phyloP scores from a whole-genome alignment of 192 early-diverging fungal species.

The Coemansia sp. region DNA sequence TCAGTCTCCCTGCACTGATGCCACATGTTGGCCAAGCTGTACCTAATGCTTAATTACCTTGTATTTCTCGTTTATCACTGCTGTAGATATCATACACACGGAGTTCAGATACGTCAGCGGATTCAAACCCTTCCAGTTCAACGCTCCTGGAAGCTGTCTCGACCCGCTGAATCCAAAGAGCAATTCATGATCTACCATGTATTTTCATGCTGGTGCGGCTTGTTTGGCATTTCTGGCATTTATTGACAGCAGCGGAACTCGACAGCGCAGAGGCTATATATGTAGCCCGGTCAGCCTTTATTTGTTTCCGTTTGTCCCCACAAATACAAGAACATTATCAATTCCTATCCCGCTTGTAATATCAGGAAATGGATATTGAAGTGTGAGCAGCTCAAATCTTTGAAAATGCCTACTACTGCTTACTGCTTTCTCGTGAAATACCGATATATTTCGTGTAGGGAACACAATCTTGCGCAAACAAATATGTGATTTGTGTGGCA shows the following conservation, averaged over 20 bases:
- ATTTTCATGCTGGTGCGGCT: no score
- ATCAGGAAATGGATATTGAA: no score
- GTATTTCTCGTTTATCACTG: background rate
- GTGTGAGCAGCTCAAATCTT: no score
- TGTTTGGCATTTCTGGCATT: background rate
- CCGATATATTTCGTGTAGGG: no score
- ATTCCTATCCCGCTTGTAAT: no score
- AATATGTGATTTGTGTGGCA: no score
- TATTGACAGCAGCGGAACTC: background rate
- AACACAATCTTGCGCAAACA: no score
- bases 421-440: no score
- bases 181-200: background rate
- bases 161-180: conserved; percentile 22
- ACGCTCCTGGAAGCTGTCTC: conserved; percentile 55
- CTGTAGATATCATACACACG: conserved; percentile 51
- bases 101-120: conserved; percentile 51
- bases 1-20: background rate
- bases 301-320: background rate
- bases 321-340: background rate
- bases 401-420: no score
- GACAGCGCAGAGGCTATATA: background rate
- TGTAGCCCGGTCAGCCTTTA: background rate
- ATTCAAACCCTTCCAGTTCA: conserved; percentile 54
- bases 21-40: background rate
- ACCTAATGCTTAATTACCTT: background rate